These are phyloP conservation scores for Samsoniella hepiali DNA, from an alignment of 2,329 filamentous ascomycete species.

Conservation along the genomic window DNA sequence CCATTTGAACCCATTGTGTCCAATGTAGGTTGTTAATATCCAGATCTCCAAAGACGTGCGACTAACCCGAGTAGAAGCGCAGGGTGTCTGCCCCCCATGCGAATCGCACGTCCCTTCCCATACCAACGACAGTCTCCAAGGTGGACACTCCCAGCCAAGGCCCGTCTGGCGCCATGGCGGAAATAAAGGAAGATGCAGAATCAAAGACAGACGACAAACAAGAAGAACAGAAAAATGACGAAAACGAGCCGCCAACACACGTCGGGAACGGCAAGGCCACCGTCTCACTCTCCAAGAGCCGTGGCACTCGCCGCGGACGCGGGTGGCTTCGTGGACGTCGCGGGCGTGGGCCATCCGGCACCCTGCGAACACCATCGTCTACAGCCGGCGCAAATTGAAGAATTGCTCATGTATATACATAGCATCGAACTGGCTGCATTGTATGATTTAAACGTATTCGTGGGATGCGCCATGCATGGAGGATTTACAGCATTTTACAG, in stretches of 20 bases:
- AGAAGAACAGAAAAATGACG: slow-evolving; percentile 3
- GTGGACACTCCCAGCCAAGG: neutral
- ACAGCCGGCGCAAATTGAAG: neutral
- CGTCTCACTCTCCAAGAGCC: neutral
- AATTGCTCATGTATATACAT: neutral
- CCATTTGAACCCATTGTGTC: neutral
- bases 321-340: slow-evolving; percentile 17
- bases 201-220: neutral
- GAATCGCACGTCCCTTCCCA: slow-evolving; percentile 7
- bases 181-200: neutral
- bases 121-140: neutral
- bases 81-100: slow-evolving; percentile 14
- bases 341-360: slow-evolving; percentile 10
- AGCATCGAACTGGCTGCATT: neutral
- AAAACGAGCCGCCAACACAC: slow-evolving; percentile 15
- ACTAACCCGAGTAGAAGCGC: slow-evolving; percentile 6
- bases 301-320: slow-evolving; percentile 15
- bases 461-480: neutral
- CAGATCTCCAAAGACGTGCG: too few relatives aligned
- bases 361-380: neutral
- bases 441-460: neutral
- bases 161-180: neutral
- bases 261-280: neutral
- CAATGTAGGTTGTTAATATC: slow-evolving; percentile 3
- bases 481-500: slow-evolving; percentile 7